Evolutionary conservation across 495 filamentous ascomycete species (phyloP).

Genomic region (Hypoxylon fuscum): DNA sequence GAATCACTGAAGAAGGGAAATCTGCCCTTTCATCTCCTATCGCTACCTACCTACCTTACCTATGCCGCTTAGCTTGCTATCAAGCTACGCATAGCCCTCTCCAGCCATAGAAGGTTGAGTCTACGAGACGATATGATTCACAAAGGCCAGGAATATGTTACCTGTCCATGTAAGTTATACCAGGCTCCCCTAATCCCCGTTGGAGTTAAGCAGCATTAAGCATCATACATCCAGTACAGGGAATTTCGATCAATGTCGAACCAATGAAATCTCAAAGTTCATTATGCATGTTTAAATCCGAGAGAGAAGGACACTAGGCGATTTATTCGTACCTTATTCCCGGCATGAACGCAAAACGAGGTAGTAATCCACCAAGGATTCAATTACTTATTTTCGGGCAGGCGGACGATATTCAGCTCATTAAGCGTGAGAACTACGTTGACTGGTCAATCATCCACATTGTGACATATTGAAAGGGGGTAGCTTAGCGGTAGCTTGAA

Average conservation of each 20-base stretch:
- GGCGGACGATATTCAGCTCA: not conserved
- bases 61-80: not conserved
- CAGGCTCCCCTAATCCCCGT: constrained; percentile 6
- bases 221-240: constrained; percentile 1
- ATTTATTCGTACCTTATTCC: not conserved
- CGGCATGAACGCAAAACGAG: not conserved
- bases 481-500: too few species aligned
- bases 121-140: not conserved
- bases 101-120: not conserved
- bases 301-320: not conserved
- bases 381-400: not conserved
- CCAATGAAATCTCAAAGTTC: constrained; percentile 1
- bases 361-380: not conserved
- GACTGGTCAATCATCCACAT: too few species aligned
- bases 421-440: too few species aligned
- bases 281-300: constrained; percentile 10
- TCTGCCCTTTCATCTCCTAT: not conserved
- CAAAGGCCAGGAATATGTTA: not conserved
- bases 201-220: not conserved
- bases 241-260: not conserved
- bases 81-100: not conserved
- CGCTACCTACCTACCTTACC: not conserved
- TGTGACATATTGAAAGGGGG: too few species aligned
- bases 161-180: not conserved
- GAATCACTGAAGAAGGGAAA: too few species aligned